A percentile compares a stretch with the other conserved stretches of the same genome.
These are phyloP conservation scores for Cinchona pubescens DNA, from an alignment of 257 asterid genomes.

Conservation along the genomic window DNA sequence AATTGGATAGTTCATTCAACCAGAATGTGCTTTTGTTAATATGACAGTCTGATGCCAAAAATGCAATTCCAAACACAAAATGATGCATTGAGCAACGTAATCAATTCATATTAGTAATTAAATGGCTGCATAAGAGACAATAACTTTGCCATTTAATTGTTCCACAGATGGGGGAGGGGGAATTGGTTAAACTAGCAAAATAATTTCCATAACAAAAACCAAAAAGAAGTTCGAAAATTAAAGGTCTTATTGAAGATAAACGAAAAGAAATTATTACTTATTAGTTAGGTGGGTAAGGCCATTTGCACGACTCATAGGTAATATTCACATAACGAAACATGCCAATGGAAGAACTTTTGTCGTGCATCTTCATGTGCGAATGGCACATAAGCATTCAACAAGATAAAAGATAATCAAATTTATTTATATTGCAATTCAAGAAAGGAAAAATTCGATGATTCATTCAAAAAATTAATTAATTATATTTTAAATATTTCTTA, in stretches of 20 bases:
- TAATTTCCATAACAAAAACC: neutral
- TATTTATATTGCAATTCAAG: neutral
- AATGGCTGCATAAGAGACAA: neutral
- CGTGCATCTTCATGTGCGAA: neutral
- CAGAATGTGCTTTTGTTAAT: neutral
- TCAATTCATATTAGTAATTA: neutral
- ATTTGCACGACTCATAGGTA: neutral
- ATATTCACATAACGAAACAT: neutral
- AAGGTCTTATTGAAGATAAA: neutral
- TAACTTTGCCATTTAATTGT: no score
- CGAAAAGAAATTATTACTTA: neutral
- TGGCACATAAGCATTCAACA: neutral
- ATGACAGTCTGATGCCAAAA: neutral
- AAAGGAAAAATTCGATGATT: no score
- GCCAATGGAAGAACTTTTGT: neutral
- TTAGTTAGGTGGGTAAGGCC: neutral
- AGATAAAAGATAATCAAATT: neutral
- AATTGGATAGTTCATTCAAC: neutral
- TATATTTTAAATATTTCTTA: no score
- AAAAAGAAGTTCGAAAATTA: neutral
- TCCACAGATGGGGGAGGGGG: neutral
- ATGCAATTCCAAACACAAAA: slow-evolving; percentile 5
- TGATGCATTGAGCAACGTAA: neutral
- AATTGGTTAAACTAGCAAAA: no score
- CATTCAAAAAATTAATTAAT: no score